phyloP scores from a whole-genome alignment of 345 rosid species.

The Mallotus nudiflorus region DNA sequence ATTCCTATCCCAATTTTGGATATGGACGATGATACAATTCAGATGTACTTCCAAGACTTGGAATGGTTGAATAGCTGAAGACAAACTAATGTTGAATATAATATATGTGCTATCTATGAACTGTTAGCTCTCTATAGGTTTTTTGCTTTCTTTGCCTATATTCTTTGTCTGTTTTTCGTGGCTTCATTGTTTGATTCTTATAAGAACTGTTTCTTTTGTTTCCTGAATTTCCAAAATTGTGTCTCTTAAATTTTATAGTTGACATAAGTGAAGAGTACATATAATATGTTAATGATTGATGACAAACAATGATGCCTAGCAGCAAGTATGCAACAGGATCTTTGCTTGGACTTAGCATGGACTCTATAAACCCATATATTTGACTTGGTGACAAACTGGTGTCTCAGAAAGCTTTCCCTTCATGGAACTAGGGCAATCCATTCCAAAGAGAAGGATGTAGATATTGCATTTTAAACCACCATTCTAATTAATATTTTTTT shows the following conservation, averaged over 20 bases:
- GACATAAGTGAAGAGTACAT: not conserved
- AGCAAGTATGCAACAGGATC: not conserved
- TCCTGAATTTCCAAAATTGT: not conserved
- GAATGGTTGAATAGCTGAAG: not conserved
- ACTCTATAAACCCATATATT: not conserved
- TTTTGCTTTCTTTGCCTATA: too few relatives aligned
- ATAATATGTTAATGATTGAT: not conserved
- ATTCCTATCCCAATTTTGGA: not conserved
- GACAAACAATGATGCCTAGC: not conserved
- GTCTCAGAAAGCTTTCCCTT: not conserved
- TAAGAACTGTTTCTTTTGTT: not conserved
- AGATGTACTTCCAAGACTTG: too few relatives aligned
- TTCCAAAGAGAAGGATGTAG: not conserved
- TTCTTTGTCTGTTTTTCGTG: not conserved
- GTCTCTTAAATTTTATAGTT: not conserved
- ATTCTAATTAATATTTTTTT: not conserved
- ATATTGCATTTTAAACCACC: not conserved
- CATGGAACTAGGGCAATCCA: not conserved
- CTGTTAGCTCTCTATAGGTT: too few relatives aligned
- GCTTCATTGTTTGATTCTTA: not conserved
- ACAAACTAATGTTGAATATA: too few relatives aligned
- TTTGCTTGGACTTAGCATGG: conserved; percentile 1
- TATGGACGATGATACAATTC: not conserved
- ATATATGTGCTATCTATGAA: too few relatives aligned
- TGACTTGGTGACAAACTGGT: not conserved